A percentile compares a stretch with the other conserved stretches of the same genome.
phyloP scores from a whole-genome alignment of 1,139 yeast species.

The Pichia sp. region DNA sequence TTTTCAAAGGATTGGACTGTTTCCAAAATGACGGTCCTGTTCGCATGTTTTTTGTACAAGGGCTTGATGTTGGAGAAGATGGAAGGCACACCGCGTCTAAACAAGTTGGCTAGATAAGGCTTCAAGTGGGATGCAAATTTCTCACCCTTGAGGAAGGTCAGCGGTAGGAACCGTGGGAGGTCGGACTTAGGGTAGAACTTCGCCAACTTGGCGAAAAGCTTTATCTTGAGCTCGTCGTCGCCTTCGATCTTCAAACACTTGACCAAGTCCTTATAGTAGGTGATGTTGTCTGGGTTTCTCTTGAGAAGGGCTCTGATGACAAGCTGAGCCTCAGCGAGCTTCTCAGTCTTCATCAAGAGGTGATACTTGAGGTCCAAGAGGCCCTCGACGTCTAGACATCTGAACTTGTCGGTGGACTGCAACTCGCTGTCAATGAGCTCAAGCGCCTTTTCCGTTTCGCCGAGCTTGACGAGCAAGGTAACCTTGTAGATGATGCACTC shows the following conservation, averaged over 20 bases:
- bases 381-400: slow-evolving; percentile 16
- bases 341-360: slow-evolving; percentile 40
- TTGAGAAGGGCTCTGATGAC: slow-evolving; percentile 67
- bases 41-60: slow-evolving; percentile 52
- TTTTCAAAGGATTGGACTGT: slow-evolving; percentile 47
- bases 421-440: slow-evolving; percentile 45
- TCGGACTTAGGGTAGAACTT: slow-evolving; percentile 79
- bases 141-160: slow-evolving; percentile 63
- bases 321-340: slow-evolving; percentile 57
- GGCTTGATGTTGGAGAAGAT: slow-evolving; percentile 84
- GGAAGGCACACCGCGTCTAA: slow-evolving; percentile 84
- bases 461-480: slow-evolving; percentile 57
- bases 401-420: slow-evolving; percentile 12
- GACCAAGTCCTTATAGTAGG: slow-evolving; percentile 66
- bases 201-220: slow-evolving; percentile 60
- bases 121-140: slow-evolving; percentile 44
- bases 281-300: slow-evolving; percentile 78
- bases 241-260: slow-evolving; percentile 46
- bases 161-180: slow-evolving; percentile 72
- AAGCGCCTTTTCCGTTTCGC: slow-evolving; percentile 62
- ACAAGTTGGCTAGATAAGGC: slow-evolving; percentile 54
- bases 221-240: slow-evolving; percentile 40
- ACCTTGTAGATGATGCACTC: slow-evolving; percentile 77
- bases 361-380: slow-evolving; percentile 64
- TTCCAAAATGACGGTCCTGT: slow-evolving; percentile 47